Evolutionary conservation across 1,284 basidiomycete genomes (phyloP), one percentile per base, ranked within the genome.

Genomic region (Sporisorium sorghi): DNA sequence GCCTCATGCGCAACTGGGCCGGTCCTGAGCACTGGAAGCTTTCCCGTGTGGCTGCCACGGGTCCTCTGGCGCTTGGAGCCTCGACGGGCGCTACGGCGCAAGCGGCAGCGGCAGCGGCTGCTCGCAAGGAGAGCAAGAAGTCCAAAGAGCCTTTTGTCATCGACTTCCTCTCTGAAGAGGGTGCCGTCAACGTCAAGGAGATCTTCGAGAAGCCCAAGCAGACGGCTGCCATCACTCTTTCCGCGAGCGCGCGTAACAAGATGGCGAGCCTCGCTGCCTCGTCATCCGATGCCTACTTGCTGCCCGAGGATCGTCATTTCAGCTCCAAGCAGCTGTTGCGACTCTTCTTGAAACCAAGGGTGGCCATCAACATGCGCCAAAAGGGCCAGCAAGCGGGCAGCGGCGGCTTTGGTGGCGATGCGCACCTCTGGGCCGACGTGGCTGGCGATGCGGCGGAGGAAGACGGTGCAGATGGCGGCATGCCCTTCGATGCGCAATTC

Each of bases 11-110:
- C 88, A 96, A 94, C 78, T 99, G 96, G 96, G 96, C 97, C 4
- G 96, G 97, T 5, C 96, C 96, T 11, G 94, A 98, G 84, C 97
- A 99, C 85, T 99, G 96, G 96, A 98, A 97, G 85, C 85, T 98
- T 68, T 68, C 70, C 1, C 71, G 76, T 7, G 54, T 78, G 19
- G 55, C 58, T 33, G 51, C 63, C 15, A 60, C 63, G 8, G 73
- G 73, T 4, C 66, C 72, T 30, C 39, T 66, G 15, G 72, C 66
- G 3, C 44, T 66, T 8, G 72, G 66, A 8, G 47, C 59, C 2
- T 49, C 65, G 26, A 44, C 53, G 10, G 68, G 61, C 19, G 61
- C 64, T 26, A 50, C 65, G 19, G 61, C 62, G 28, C 58, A 60
- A 26, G 54, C 53, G 42, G 51, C 51, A 12, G 53, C 60, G 3